These are phyloP conservation scores for Neocucurbitaria cava DNA, from an alignment of 2,329 filamentous ascomycete genomes.

Conservation along the genomic window DNA sequence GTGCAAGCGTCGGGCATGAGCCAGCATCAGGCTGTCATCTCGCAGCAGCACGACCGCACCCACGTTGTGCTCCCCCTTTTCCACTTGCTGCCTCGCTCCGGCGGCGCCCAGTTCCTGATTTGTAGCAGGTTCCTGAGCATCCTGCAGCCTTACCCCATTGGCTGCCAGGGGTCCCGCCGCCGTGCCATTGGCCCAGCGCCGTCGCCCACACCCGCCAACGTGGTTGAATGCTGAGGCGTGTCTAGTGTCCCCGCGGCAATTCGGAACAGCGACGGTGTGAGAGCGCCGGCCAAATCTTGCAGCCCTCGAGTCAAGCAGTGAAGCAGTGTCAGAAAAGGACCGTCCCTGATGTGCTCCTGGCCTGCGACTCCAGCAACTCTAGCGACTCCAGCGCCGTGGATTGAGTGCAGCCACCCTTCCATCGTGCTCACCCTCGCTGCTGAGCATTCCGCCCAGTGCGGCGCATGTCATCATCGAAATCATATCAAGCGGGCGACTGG, in stretches of 20 bases:
- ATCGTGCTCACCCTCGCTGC: not conserved
- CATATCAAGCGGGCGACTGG: slow-evolving; percentile 3
- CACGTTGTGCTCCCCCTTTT: slow-evolving; percentile 28
- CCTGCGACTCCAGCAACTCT: too few relatives aligned
- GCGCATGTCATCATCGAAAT: slow-evolving; percentile 24
- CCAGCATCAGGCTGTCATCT: slow-evolving; percentile 28
- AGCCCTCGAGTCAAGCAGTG: slow-evolving; percentile 24
- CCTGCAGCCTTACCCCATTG: slow-evolving; percentile 42
- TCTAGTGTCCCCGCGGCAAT: slow-evolving; percentile 41
- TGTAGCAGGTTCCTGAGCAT: slow-evolving; percentile 40
- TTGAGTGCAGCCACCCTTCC: slow-evolving; percentile 5
- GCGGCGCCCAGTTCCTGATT: slow-evolving; percentile 29
- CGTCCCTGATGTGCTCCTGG: slow-evolving; percentile 23
- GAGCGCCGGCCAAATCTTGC: slow-evolving; percentile 24
- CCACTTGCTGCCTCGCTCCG: slow-evolving; percentile 20
- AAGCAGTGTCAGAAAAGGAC: slow-evolving; percentile 5
- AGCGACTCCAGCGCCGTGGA: slow-evolving; percentile 14
- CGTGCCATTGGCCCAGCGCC: slow-evolving; percentile 22
- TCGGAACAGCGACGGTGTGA: slow-evolving; percentile 35
- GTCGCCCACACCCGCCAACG: slow-evolving; percentile 32
- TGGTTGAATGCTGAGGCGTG: slow-evolving; percentile 36
- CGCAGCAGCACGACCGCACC: slow-evolving; percentile 15
- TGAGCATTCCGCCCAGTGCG: not conserved
- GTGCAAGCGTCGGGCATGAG: slow-evolving; percentile 14
- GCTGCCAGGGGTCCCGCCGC: slow-evolving; percentile 18